These are phyloP conservation scores for Umbilicus rupestris DNA, from an alignment of 164 flowering plant species.

Conservation along the genomic window DNA sequence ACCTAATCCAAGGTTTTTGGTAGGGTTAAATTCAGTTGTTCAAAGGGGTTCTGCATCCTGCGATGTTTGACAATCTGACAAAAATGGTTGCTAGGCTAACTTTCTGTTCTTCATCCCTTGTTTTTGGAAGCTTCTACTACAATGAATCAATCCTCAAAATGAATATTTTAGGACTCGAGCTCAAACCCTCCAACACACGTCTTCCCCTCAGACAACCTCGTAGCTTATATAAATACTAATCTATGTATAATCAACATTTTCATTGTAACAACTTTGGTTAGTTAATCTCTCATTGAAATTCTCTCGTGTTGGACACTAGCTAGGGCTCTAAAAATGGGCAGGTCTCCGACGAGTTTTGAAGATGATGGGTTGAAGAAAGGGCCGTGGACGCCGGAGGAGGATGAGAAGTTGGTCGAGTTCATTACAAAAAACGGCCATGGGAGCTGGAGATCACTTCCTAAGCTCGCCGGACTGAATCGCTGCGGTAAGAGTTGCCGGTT, in stretches of 20 bases:
- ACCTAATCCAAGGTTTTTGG: constrained; percentile 6
- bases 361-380: constrained; percentile 42
- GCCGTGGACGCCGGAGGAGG: constrained; percentile 60
- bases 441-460: constrained; percentile 53
- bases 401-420: constrained; percentile 31
- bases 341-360: constrained; percentile 32
- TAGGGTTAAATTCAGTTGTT: constrained; percentile 2
- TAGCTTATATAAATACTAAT: constrained; percentile 1
- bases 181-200: constrained; percentile 3
- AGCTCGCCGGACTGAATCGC: constrained; percentile 52
- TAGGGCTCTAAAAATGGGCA: constrained; percentile 26
- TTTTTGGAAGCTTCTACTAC: constrained; percentile 4
- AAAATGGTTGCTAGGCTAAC: constrained; percentile 7
- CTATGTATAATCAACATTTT: not conserved
- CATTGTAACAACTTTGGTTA: constrained; percentile 3
- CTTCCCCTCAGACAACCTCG: not conserved
- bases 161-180: not conserved
- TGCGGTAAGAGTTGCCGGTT: constrained; percentile 69
- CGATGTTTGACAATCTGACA: constrained; percentile 4
- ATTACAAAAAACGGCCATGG: constrained; percentile 43
- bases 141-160: not conserved
- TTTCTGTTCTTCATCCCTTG: not conserved
- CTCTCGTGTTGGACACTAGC: constrained; percentile 1
- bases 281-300: constrained; percentile 1
- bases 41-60: constrained; percentile 7